phyloP scores from a whole-genome alignment of 495 filamentous ascomycete genomes.

The Penicillium coprophilum region DNA sequence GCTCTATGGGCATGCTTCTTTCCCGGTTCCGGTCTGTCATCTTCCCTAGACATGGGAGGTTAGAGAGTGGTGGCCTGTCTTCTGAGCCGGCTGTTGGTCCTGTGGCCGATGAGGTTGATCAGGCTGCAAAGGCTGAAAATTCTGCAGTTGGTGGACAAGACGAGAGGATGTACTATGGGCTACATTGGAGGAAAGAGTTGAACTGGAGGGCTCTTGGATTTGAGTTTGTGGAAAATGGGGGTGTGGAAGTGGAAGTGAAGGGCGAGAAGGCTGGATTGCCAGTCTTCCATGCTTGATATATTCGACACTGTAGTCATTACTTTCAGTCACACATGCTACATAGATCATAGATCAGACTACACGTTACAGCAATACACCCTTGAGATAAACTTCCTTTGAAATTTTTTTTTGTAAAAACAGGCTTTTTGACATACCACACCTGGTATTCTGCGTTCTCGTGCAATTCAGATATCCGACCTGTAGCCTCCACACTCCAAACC shows the following conservation, averaged over 20 bases:
- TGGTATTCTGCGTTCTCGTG: conserved; percentile 1
- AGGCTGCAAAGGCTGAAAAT: conserved; percentile 45
- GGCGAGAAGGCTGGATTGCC: conserved; percentile 3
- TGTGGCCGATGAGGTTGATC: conserved; percentile 10
- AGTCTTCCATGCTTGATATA: conserved; percentile 22
- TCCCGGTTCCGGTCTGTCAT: conserved; percentile 81
- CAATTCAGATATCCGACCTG: conserved; percentile 1
- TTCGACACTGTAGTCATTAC: neutral
- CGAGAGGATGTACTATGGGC: conserved; percentile 61
- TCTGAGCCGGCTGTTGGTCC: conserved; percentile 37
- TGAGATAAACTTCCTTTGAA: conserved; percentile 29
- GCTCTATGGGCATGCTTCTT: conserved; percentile 91
- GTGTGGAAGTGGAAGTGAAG: conserved; percentile 1
- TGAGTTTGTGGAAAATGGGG: conserved; percentile 60
- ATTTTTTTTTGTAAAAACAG: conserved; percentile 31
- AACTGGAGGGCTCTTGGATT: conserved; percentile 92
- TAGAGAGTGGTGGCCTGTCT: conserved; percentile 41
- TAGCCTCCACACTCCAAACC: neutral
- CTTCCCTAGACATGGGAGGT: conserved; percentile 59
- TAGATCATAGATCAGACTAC: too few relatives aligned
- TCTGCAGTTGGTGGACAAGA: conserved; percentile 49
- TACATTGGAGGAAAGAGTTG: conserved; percentile 89
- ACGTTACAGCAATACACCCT: neutral
- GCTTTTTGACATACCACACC: conserved; percentile 26
- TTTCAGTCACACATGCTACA: too few relatives aligned